phyloP scores from a whole-genome alignment of 257 asterid species.

The Sherardia arvensis region DNA sequence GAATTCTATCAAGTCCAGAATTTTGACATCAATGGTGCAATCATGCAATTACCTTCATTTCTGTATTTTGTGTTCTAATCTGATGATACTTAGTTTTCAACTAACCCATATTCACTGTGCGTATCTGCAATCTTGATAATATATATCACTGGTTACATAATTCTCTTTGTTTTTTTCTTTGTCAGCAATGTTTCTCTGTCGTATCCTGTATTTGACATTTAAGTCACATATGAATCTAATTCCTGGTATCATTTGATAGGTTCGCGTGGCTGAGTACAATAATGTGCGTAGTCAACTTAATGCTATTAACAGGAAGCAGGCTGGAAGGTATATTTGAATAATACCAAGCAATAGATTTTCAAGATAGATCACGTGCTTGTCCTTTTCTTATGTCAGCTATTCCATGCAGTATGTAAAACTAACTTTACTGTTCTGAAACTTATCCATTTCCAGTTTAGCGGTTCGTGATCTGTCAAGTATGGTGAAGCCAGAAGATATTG shows the following conservation, averaged over 20 bases:
- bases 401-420: not conserved
- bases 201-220: not conserved
- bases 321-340: conserved; percentile 53
- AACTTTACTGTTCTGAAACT: conserved; percentile 2
- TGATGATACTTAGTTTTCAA: not conserved
- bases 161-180: not conserved
- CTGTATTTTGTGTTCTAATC: not conserved
- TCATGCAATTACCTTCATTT: not conserved
- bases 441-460: conserved; percentile 54
- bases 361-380: not conserved
- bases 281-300: conserved; percentile 83
- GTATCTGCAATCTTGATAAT: not conserved
- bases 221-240: not conserved
- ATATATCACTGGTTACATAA: not conserved
- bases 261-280: conserved; percentile 77
- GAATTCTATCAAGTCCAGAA: too few relatives aligned
- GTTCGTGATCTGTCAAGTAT: conserved; percentile 83
- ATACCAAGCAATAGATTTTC: not conserved
- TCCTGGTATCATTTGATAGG: conserved; percentile 41
- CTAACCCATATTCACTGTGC: not conserved
- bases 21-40: not conserved
- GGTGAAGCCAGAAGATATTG: conserved; percentile 69
- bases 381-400: not conserved
- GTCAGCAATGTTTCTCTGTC: not conserved
- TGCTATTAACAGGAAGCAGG: conserved; percentile 70